A percentile compares a stretch with the other conserved stretches of the same genome.
These are phyloP conservation scores for Rhodotorula sp. DNA, from an alignment of 1,284 basidiomycete species.

Conservation along the genomic window DNA sequence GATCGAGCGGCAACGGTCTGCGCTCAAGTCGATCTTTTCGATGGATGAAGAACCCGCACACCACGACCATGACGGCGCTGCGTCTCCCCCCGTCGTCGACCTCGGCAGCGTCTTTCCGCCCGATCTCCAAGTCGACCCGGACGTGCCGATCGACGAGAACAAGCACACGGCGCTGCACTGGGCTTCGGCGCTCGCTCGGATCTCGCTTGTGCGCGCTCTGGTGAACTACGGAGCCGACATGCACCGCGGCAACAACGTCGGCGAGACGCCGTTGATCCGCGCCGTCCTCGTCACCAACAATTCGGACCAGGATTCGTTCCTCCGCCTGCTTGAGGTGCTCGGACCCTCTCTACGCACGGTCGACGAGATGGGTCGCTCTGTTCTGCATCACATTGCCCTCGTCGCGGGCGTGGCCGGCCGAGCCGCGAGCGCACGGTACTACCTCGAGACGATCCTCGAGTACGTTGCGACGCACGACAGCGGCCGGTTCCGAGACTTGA, in stretches of 20 bases:
- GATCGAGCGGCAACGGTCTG: conserved; percentile 24
- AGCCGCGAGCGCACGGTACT: conserved; percentile 79
- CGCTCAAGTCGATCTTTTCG: conserved; percentile 38
- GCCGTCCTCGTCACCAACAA: conserved; percentile 87
- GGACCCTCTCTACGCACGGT: conserved; percentile 78
- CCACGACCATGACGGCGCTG: not conserved
- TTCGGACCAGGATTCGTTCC: conserved; percentile 72
- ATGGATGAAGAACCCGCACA: conserved; percentile 16
- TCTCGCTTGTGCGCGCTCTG: conserved; percentile 62
- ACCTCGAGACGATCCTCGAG: conserved; percentile 84
- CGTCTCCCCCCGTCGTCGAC: conserved; percentile 13
- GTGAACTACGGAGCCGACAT: conserved; percentile 79
- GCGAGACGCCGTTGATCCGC: conserved; percentile 92
- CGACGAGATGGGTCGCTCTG: conserved; percentile 82
- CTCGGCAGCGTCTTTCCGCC: conserved; percentile 34
- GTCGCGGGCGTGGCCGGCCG: conserved; percentile 88
- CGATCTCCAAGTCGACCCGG: conserved; percentile 59
- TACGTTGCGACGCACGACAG: conserved; percentile 49
- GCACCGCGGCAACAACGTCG: conserved; percentile 84
- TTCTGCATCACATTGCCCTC: conserved; percentile 91
- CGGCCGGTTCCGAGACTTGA: conserved; percentile 68
- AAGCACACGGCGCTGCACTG: conserved; percentile 94
- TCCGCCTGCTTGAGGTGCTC: conserved; percentile 55
- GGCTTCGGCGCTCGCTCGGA: conserved; percentile 80
- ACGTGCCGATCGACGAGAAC: conserved; percentile 85